These are phyloP conservation scores for Neurospora sp. DNA, from an alignment of 495 filamentous ascomycete genomes.

Conservation along the genomic window DNA sequence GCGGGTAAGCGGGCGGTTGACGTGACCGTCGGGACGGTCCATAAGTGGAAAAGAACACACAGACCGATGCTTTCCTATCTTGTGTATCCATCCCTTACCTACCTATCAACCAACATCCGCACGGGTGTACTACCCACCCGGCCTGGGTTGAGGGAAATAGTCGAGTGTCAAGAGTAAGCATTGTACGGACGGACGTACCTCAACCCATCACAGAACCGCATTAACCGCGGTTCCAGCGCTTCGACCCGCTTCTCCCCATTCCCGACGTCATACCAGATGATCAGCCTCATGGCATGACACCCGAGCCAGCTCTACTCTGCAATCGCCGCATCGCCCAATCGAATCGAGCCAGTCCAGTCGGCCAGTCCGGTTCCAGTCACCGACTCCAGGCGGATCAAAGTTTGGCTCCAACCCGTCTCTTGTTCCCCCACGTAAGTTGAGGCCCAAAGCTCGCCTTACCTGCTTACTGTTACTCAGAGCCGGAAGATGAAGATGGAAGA, in stretches of 20 bases:
- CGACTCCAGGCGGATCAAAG: neutral
- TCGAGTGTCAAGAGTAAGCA: neutral
- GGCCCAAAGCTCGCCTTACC: neutral
- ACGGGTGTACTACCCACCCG: neutral
- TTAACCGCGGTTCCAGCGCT: neutral
- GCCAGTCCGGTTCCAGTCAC: neutral
- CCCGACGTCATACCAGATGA: neutral
- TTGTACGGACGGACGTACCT: neutral
- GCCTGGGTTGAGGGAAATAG: neutral
- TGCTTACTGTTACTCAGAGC: neutral
- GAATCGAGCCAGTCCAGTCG: neutral
- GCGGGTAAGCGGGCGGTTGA: neutral
- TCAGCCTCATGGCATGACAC: neutral
- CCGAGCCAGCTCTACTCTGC: neutral
- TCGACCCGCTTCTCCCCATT: neutral
- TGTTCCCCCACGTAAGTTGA: neutral
- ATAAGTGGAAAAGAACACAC: neutral
- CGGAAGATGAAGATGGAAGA: neutral
- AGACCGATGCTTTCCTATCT: neutral
- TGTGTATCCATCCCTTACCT: neutral
- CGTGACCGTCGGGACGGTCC: neutral
- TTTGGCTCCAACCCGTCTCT: neutral
- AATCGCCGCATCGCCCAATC: neutral
- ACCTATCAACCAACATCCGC: neutral
- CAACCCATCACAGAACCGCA: neutral